Base-by-base conservation (phyloP, 371 early-diverging fungal species). In the Apophysomyces variabilis region DNA sequence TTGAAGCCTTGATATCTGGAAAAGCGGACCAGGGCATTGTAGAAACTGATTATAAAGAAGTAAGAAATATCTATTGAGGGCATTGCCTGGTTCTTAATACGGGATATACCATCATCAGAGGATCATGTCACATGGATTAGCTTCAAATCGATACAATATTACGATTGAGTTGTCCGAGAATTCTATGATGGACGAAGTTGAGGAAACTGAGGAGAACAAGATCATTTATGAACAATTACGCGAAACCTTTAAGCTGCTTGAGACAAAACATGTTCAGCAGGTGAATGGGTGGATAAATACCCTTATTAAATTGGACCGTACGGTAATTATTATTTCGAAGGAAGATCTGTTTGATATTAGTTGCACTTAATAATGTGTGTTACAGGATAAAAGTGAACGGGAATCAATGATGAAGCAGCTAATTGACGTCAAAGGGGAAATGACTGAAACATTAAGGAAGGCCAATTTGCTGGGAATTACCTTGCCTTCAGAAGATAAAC, bases 191-290 rank as follows among this genome's bases (percentile, higher is more conserved):
- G 77, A 78, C 12, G 85, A 85, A 8, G 71, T 89, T 0, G 62
- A 76, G 7, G 92, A 92, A 57, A 77, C 87, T 0, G 75, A 77
- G 1, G 89, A 87, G 0, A 92, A 90, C 57, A 57, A 66, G 14
- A 78, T 86, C 16, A 61, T 92, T 0, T 92, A 82, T 71, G 85
- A 86, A 14, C 84, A 81, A 5, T 50, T 92, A 32, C 80, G 92
- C 12, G 91, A 92, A 57, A 67, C 80, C 6, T 82, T 86, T 35
- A 79, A 77, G 13, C 57, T 86, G 32, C 71, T 88, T 47, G 66
- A 79, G 14, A 78, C 70, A 41, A 80, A 77, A 26, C 85, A 87
- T 62, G 60, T 61, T 36, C 73, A 83, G 0, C 69, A 80, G 56
- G 58, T 88, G 12, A 76, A 76, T 46, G 63, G 37, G 4, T 90